Percentiles rank a stretch among this genome's conserved stretches.
phyloP scores from a whole-genome alignment of 1,284 basidiomycete species.

The Rhodotorula sp. region DNA sequence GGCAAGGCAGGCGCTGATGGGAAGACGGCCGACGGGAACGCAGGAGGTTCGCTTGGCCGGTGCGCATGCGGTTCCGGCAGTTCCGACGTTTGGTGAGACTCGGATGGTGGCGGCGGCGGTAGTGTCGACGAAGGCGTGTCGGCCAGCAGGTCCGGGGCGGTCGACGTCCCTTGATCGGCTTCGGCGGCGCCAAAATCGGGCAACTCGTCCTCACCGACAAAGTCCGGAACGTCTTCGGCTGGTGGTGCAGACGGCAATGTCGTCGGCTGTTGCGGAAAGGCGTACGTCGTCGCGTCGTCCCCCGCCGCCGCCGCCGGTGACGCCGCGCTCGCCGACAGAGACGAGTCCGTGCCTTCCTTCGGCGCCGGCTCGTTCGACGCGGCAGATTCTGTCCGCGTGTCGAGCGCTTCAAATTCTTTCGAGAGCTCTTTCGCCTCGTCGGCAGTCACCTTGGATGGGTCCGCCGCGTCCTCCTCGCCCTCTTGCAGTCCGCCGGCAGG shows the following conservation, averaged over 20 bases:
- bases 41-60: constrained; percentile 13
- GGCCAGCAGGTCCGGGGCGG: not conserved
- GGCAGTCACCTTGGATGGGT: constrained; percentile 15
- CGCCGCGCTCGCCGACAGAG: not conserved
- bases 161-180: not conserved
- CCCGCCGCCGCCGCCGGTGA: not conserved
- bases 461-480: constrained; percentile 10
- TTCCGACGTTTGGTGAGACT: constrained; percentile 29
- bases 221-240: constrained; percentile 3
- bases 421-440: constrained; percentile 38
- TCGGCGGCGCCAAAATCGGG: not conserved
- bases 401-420: constrained; percentile 28
- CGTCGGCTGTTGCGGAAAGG: constrained; percentile 32
- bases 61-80: constrained; percentile 22
- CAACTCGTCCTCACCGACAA: not conserved
- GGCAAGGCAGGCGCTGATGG: constrained; percentile 23
- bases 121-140: not conserved
- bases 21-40: constrained; percentile 24
- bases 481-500: constrained; percentile 41
- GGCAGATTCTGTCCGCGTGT: constrained; percentile 1
- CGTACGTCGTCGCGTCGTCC: constrained; percentile 12
- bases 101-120: constrained; percentile 5
- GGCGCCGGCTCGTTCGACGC: not conserved
- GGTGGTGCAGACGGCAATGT: constrained; percentile 10
- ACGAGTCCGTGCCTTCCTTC: not conserved